Evolutionary conservation across 2,329 filamentous ascomycete species (phyloP).

Genomic region (Venturia oleaginea): DNA sequence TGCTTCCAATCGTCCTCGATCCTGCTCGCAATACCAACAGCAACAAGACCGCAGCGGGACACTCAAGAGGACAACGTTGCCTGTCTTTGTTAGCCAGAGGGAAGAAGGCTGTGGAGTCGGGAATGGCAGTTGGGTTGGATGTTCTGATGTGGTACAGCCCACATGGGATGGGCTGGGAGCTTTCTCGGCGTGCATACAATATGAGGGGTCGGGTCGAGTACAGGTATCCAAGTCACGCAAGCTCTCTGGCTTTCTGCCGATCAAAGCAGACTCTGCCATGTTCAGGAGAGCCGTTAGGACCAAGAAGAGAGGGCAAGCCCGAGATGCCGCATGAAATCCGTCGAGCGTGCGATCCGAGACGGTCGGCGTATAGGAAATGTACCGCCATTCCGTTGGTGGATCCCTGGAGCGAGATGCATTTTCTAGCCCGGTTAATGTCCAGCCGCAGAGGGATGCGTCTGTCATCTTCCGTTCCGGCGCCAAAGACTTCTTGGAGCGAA

Average conservation of each 20-base stretch:
- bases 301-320: not conserved
- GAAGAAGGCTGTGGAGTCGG: not conserved
- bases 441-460: not conserved
- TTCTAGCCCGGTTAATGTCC: not conserved
- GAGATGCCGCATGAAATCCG: not conserved
- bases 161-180: not conserved
- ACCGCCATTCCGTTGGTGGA: not conserved
- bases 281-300: not conserved
- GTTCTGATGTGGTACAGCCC: not conserved
- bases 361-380: not conserved
- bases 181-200: slow-evolving; percentile 1
- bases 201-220: not conserved
- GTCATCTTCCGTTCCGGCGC: not conserved
- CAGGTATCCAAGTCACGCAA: not conserved
- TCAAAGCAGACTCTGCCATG: not conserved
- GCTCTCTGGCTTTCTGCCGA: not conserved
- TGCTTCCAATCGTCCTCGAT: not conserved
- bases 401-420: not conserved
- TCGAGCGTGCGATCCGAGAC: not conserved
- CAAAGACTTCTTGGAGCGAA: not conserved
- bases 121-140: not conserved
- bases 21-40: not conserved
- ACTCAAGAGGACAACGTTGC: not conserved
- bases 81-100: not conserved
- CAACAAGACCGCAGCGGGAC: not conserved